These are phyloP conservation scores for Alternaria brassicicola DNA, from an alignment of 2,329 filamentous ascomycete species.

Conservation along the genomic window DNA sequence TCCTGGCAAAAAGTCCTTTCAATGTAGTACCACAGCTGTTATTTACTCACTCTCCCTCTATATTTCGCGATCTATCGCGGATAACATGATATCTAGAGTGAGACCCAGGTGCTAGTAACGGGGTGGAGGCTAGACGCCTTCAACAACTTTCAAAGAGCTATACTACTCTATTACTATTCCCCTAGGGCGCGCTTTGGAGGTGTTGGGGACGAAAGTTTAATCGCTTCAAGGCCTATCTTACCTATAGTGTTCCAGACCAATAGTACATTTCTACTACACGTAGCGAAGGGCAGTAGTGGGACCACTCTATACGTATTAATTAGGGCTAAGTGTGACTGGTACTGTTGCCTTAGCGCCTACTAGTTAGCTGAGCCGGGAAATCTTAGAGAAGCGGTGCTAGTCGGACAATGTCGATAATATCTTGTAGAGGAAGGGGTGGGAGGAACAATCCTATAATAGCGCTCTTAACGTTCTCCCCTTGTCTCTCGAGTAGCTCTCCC, in stretches of 20 bases:
- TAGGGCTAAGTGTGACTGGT: constrained; percentile 68
- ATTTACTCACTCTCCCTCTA: too few species aligned
- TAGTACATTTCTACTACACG: constrained; percentile 72
- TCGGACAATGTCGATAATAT: constrained; percentile 86
- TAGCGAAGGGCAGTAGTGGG: constrained; percentile 79
- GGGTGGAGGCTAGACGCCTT: too few species aligned
- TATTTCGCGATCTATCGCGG: too few species aligned
- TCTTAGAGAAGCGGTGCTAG: constrained; percentile 82
- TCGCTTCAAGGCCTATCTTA: constrained; percentile 67
- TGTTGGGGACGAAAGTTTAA: constrained; percentile 75
- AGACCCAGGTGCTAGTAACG: too few species aligned
- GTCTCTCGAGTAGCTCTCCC: constrained; percentile 88
- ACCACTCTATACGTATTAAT: constrained; percentile 91
- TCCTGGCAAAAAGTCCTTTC: too few species aligned
- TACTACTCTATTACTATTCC: too few species aligned
- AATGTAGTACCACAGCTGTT: too few species aligned
- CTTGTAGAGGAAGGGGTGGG: constrained; percentile 83
- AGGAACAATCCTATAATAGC: constrained; percentile 83
- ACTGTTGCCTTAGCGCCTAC: constrained; percentile 71
- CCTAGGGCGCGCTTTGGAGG: constrained; percentile 63
- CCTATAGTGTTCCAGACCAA: constrained; percentile 78
- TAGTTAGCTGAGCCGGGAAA: constrained; percentile 72
- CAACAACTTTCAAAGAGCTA: too few species aligned
- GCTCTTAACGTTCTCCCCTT: constrained; percentile 91
- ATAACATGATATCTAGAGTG: too few species aligned